Base-by-base conservation (phyloP, 2,329 filamentous ascomycete genomes). In the Claviceps citrina region DNA sequence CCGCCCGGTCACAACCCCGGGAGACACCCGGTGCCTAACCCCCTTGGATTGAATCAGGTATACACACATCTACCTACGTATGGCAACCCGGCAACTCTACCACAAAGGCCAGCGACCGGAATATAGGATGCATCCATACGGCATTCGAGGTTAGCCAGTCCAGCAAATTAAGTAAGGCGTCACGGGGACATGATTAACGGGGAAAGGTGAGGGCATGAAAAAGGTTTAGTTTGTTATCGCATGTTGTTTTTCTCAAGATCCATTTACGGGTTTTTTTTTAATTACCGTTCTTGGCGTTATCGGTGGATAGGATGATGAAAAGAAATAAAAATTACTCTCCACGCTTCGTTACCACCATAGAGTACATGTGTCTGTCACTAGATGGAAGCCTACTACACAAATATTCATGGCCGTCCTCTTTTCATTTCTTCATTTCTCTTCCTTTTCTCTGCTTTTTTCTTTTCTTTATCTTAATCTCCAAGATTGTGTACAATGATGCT, bases 21-120 rank as follows among this genome's bases (percentile, higher is more conserved):
- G 47, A 70, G 71, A 49, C 59, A 66, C 20, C 60, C 55, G 30
- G 58, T 63, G 20, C 60, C 55, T 31, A 59, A 63, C 22, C 58
- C 63, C 15, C 63, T 64, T 41, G 62, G 60, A 32, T 60, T 60
- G 34, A 53, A 52, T 39, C 69, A 68, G 49, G 54, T 64, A 5
- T 75, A 67, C 49, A 66, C 63, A 44, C 69, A 73, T 49, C 57
- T 76, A 46, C 70, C 60, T 16, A 57, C 70, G 32, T 76, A 75
- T 48, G 72, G 72, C 47, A 76, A 76, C 54, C 71, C 71, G 43
- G 70, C 72, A 25, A 70, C 69, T 25, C 54, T 76, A 52, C 72
- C 72, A 44, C 72, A 76, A 52, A 76, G 76, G 58, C 72, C 72
- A 43, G 60, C 67, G 26, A 64, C 65, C 43, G 65, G 63, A 51